Evolutionary conservation across 164 flowering plant genomes (phyloP).

Genomic region (Stephania yunnanensis): DNA sequence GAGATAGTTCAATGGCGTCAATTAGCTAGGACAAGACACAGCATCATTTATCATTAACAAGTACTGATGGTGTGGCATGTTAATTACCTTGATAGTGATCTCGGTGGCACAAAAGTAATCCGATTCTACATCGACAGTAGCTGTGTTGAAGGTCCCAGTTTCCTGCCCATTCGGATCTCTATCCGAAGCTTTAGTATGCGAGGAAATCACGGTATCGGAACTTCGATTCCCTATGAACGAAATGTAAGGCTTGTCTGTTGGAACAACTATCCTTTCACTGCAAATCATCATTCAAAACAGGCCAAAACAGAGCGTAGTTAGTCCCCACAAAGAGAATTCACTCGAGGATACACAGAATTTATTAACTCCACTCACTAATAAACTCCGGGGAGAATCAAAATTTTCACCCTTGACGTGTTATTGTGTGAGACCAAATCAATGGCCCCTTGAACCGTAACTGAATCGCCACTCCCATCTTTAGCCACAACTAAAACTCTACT

Average conservation of each 20-base stretch:
- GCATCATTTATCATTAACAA: too few species aligned
- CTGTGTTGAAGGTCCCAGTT: slow-evolving; percentile 64
- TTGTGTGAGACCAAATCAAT: slow-evolving; percentile 64
- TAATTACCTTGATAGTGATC: slow-evolving; percentile 62
- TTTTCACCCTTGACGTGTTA: slow-evolving; percentile 53
- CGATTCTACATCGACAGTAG: slow-evolving; percentile 61
- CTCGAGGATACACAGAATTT: background rate
- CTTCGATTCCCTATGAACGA: slow-evolving; percentile 62
- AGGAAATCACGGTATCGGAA: slow-evolving; percentile 48
- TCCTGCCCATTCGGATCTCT: slow-evolving; percentile 29
- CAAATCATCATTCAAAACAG: slow-evolving; percentile 8
- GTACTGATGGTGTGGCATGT: too few species aligned
- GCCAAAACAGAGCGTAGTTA: background rate
- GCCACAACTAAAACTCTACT: slow-evolving; percentile 59
- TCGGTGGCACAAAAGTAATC: slow-evolving; percentile 78
- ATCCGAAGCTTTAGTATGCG: slow-evolving; percentile 72
- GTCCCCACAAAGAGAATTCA: too few species aligned
- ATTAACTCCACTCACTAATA: slow-evolving; percentile 50
- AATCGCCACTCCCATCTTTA: slow-evolving; percentile 56
- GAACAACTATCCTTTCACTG: slow-evolving; percentile 77
- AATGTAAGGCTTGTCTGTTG: slow-evolving; percentile 58
- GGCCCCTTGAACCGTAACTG: slow-evolving; percentile 71
- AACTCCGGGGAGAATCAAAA: slow-evolving; percentile 64
- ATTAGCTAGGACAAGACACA: too few species aligned
- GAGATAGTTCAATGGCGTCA: background rate